Base-by-base conservation (phyloP, 208 protist genomes). In the Trypanosoma boissoni region DNA sequence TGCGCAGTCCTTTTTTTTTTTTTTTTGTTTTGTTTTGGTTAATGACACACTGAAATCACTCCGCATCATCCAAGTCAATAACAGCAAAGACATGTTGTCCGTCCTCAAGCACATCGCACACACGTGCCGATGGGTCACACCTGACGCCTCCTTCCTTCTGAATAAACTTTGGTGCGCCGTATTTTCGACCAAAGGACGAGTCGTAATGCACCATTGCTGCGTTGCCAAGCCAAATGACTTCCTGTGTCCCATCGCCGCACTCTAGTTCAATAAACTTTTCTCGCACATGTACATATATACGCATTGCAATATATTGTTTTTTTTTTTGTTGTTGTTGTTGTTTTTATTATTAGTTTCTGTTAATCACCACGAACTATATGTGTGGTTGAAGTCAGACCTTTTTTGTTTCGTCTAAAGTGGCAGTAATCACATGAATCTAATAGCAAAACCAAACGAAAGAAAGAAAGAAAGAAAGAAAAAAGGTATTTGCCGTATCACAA, bases 141-240 rank as follows among this genome's bases (percentile, higher is more conserved):
- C 72, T 66, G 16, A 85, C 71, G 14, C 90, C 90, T 50, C 86
- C 90, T 58, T 96, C 90, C 58, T 92, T 89, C 1, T 78, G 78
- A 24, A 96, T 88, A 8, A 68, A 79, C 3, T 79, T 42, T 9
- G 86, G 83, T 2, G 80, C 53, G 7, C 90, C 90, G 46, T 83
- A 88, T 39, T 64, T 54, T 21, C 67, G 58, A 1, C 90, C 86
- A 60, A 92, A 86, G 23, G 50, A 84, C 27, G 58, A 46, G 67
- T 96, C 86, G 72, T 96, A 96, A 55, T 88, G 85, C n/a, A 92
- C 75, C 79, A 96, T 91, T 0, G 86, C 90, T 2, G 87, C 90
- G 58, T 90, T 80, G 41, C 82, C 86, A 5, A 96, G 74, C 87
- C 90, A 96, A 27, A 72, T 57, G 9, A 94, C 72, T 27, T 79